Evolutionary conservation across 768 basidiomycete species (phyloP), one percentile per base, ranked within the genome.

Genomic region (Boletus subparvulus): DNA sequence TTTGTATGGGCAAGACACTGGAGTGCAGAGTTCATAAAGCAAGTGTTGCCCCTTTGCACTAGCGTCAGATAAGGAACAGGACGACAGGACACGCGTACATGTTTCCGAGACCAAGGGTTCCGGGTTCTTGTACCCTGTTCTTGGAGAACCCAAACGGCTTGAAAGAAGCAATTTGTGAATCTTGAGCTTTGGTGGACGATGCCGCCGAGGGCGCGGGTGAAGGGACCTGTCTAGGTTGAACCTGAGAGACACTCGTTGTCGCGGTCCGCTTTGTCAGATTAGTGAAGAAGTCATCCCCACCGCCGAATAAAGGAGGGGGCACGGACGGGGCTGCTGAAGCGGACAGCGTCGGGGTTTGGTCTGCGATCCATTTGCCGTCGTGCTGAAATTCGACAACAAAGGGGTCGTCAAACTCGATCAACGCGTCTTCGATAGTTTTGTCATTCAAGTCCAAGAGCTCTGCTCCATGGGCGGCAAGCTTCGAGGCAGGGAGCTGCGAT

Each of bases 21-120:
- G 7, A 98, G 80, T 2, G 97, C 96, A 51, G 94, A 95, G 72
- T 98, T 99, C 97, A 99, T 98, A 76, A 98, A 99, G 71, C 95
- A 98, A 9, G 95, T 97, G 67, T 95, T 95, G n/a, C 91, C 92
- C 81, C 90, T 90, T 54, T 42, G 52, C 9, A 14, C 37, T 55
- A 56, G 41, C 12, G 55, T 65, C n/a, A 73, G 51, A 56, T 56
- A 43, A 35, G 28, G 50, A n/a, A 47, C 13, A 21, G 28, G 41
- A 43, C 3, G 17, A 52, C 7, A 37, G 41, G n/a, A 59, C 48
- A 44, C 6, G 77, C 87, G 56, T 70, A 92, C 85, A 97, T 87
- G 67, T 98, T 98, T 14, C 85, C 85, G 5, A 98, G 78, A 21
- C 95, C 95, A 13, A 95, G 78, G 0, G 91, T 89, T 2, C 94